Evolutionary conservation across 2,329 filamentous ascomycete species (phyloP).

Genomic region (Fusarium drepaniforme): DNA sequence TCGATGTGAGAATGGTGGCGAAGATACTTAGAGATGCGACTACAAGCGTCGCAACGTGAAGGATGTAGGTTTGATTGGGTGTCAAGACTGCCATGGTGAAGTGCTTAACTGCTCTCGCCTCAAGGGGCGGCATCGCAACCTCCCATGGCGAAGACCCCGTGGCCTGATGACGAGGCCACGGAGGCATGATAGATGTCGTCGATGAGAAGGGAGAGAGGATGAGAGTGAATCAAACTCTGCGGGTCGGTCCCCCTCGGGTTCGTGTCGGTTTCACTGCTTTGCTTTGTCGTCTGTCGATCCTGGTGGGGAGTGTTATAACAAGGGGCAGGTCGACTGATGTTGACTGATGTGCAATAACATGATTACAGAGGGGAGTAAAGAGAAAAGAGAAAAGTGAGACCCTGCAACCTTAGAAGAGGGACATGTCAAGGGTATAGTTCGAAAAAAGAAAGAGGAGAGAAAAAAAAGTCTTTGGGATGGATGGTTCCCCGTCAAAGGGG

Average conservation of each 20-base stretch:
- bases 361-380: background rate
- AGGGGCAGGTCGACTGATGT: slow-evolving; percentile 7
- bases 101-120: slow-evolving; percentile 21
- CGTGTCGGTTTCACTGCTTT: slow-evolving; percentile 15
- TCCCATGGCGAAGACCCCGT: slow-evolving; percentile 22
- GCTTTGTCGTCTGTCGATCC: slow-evolving; percentile 11
- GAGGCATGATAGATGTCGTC: slow-evolving; percentile 29
- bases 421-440: slow-evolving; percentile 16
- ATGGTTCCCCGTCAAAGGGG: background rate
- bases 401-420: slow-evolving; percentile 4
- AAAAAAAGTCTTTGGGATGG: background rate
- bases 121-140: slow-evolving; percentile 20
- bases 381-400: background rate
- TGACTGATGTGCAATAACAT: slow-evolving; percentile 23
- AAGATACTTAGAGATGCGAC: slow-evolving; percentile 66
- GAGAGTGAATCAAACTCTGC: background rate
- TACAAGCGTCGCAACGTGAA: slow-evolving; percentile 52
- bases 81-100: slow-evolving; percentile 35
- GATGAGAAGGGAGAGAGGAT: slow-evolving; percentile 7
- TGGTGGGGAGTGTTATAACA: slow-evolving; percentile 5
- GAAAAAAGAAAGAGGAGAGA: slow-evolving; percentile 4
- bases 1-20: slow-evolving; percentile 68
- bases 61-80: slow-evolving; percentile 31
- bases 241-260: background rate
- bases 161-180: slow-evolving; percentile 29